Evolutionary conservation across 2,329 filamentous ascomycete genomes (phyloP), one percentile per base, ranked within the genome.

Genomic region (Claviceps quebecensis): DNA sequence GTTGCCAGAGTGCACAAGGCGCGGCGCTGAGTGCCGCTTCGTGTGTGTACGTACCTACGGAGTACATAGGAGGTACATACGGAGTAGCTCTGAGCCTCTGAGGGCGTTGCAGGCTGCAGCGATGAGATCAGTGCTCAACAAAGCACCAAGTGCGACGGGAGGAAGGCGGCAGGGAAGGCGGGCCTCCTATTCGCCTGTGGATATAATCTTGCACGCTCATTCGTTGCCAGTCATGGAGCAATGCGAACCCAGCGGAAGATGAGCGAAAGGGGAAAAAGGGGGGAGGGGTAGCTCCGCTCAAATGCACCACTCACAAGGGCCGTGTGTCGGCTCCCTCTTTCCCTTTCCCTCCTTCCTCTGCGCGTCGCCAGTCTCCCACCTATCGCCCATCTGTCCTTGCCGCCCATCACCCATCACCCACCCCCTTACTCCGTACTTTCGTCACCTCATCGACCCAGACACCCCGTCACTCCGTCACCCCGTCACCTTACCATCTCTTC

Each of bases 291-390:
- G 40, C 40, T 8, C 40, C 40, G 14, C 29, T 11, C 9, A 34
- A 34, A 34, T 11, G 1, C 29, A 34, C 29, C 29, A 34, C 29
- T 34, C 29, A 11, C 29, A 34, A 34, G 29, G 29, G 4, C 29
- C 9, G 29, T 34, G 29, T 34, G 52, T 52, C 56, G 54, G 53
- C 54, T 56, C 52, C 47, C 52, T 56, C 55, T 53, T 59, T 57
- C 54, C 51, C 29, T 59, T 57, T 58, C 57, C 29, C 59, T 57
- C 59, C 57, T 58, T 61, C 56, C 57, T 57, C 57, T 58, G 58
- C 54, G 46, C 54, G 50, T 53, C 48, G 37, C 47, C 51, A 52
- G 47, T 58, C 57, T 50, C 52, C 53, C 50, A 47, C 51, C 51
- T 52, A 50, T 59, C 50, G 53, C 46, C 47, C 55, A 57, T 55